These are phyloP conservation scores for Knufia fluminis DNA, from an alignment of 2,329 filamentous ascomycete species.

Conservation along the genomic window DNA sequence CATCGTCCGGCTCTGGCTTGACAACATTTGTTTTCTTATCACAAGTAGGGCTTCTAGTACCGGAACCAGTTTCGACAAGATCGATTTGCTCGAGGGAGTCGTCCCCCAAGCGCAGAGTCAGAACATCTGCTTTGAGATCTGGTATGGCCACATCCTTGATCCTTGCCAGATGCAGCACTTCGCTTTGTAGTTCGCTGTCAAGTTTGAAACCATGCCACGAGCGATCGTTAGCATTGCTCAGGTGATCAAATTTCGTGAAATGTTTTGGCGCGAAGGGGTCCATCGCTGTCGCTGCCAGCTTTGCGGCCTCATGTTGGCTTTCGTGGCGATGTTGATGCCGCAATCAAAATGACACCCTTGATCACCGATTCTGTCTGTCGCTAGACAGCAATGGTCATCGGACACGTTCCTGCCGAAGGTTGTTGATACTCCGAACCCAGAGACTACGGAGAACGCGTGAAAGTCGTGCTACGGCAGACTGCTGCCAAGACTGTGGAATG, in stretches of 20 bases:
- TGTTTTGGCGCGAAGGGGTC: slow-evolving; percentile 9
- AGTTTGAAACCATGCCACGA: slow-evolving; percentile 20
- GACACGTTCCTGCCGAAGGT: too few relatives aligned
- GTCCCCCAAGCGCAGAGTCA: background rate
- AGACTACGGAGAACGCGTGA: too few relatives aligned
- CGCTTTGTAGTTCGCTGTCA: slow-evolving; percentile 16
- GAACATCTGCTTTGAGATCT: background rate
- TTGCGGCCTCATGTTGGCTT: slow-evolving; percentile 4
- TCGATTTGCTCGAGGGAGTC: slow-evolving; percentile 10
- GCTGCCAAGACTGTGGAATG: too few relatives aligned
- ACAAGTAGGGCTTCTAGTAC: slow-evolving; percentile 3
- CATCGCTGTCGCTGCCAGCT: background rate
- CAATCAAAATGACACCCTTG: background rate
- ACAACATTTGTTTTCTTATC: slow-evolving; percentile 21
- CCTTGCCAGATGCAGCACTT: slow-evolving; percentile 14
- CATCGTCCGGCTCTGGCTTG: slow-evolving; percentile 19
- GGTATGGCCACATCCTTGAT: slow-evolving; percentile 11
- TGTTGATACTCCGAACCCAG: too few relatives aligned
- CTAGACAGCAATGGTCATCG: too few relatives aligned
- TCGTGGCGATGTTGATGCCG: background rate
- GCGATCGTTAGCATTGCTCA: background rate
- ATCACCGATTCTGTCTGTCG: background rate
- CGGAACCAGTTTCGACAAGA: slow-evolving; percentile 12
- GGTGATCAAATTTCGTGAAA: slow-evolving; percentile 3
- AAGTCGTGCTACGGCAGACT: too few relatives aligned